Evolutionary conservation across 2,329 filamentous ascomycete genomes (phyloP).

Genomic region (Chrysosporium queenslandicum): DNA sequence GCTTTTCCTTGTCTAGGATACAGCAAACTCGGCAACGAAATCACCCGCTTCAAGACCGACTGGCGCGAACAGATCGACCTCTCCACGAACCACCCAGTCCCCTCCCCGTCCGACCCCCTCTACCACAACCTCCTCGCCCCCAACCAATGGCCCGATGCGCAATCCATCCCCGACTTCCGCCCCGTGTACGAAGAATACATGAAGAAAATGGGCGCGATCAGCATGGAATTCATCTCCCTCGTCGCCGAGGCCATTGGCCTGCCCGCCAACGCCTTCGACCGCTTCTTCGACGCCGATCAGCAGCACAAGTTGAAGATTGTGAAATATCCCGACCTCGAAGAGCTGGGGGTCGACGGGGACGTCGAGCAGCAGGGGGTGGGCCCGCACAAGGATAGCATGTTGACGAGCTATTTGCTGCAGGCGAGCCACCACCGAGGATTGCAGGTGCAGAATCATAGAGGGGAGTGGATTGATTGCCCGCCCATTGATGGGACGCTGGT

Average conservation of each 20-base stretch:
- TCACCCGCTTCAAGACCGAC: constrained; percentile 64
- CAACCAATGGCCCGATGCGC: constrained; percentile 64
- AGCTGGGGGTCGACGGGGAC: constrained; percentile 44
- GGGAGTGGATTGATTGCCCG: constrained; percentile 73
- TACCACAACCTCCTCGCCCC: constrained; percentile 69
- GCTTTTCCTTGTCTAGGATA: constrained; percentile 20
- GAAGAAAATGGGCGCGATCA: constrained; percentile 60
- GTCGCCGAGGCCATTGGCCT: constrained; percentile 77
- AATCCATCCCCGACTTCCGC: constrained; percentile 57
- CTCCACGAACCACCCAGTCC: constrained; percentile 64
- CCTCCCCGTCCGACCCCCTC: constrained; percentile 51
- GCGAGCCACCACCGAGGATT: constrained; percentile 64
- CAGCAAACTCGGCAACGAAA: constrained; percentile 45
- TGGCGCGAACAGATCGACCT: constrained; percentile 82
- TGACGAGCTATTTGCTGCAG: constrained; percentile 71
- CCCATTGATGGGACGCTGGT: constrained; percentile 69
- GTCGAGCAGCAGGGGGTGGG: constrained; percentile 51
- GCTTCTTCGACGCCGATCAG: constrained; percentile 61
- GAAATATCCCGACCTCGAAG: constrained; percentile 66
- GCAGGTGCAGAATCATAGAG: constrained; percentile 70
- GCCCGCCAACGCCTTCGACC: constrained; percentile 57
- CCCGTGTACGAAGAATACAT: constrained; percentile 65
- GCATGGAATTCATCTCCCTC: constrained; percentile 63
- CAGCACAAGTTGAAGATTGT: constrained; percentile 89
- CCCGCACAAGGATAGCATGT: constrained; percentile 77